phyloP scores from a whole-genome alignment of 768 basidiomycete species.

The Leccinellum luteum region DNA sequence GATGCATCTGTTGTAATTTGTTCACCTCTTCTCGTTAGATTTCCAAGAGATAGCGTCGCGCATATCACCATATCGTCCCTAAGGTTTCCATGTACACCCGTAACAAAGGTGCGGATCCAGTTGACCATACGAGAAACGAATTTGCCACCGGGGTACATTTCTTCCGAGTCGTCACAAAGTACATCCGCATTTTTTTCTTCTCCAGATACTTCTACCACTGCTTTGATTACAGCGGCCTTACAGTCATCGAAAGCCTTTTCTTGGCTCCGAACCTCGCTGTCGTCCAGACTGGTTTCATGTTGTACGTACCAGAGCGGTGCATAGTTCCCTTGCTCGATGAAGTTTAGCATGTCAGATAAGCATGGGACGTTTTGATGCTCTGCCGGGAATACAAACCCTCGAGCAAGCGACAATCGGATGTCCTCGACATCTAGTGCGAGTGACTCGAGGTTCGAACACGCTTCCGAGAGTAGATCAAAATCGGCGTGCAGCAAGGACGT shows the following conservation, averaged over 20 bases:
- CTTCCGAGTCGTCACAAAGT: conserved; percentile 68
- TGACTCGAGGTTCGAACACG: conserved; percentile 73
- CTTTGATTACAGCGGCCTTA: conserved; percentile 83
- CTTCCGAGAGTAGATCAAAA: conserved; percentile 70
- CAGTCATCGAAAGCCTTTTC: conserved; percentile 76
- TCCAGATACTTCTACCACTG: conserved; percentile 81
- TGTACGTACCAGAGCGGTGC: conserved; percentile 60
- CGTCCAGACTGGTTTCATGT: conserved; percentile 30
- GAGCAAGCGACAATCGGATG: conserved; percentile 68
- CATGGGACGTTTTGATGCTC: conserved; percentile 57
- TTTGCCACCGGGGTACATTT: conserved; percentile 58
- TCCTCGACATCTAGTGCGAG: conserved; percentile 77
- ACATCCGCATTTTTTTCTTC: conserved; percentile 76
- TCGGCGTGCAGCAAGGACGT: conserved; percentile 57
- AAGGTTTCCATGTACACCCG: conserved; percentile 29
- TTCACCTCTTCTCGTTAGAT: conserved; percentile 72
- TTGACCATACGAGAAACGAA: conserved; percentile 71
- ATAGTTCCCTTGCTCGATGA: conserved; percentile 72
- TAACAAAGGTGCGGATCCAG: conserved; percentile 67
- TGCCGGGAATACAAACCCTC: conserved; percentile 56
- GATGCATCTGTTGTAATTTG: not conserved
- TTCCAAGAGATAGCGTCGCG: conserved; percentile 79
- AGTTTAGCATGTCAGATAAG: conserved; percentile 62
- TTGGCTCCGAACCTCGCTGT: conserved; percentile 52
- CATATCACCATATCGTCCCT: conserved; percentile 82